Evolutionary conservation across 116 monocot genomes (phyloP).

Genomic region (Iris pallida): DNA sequence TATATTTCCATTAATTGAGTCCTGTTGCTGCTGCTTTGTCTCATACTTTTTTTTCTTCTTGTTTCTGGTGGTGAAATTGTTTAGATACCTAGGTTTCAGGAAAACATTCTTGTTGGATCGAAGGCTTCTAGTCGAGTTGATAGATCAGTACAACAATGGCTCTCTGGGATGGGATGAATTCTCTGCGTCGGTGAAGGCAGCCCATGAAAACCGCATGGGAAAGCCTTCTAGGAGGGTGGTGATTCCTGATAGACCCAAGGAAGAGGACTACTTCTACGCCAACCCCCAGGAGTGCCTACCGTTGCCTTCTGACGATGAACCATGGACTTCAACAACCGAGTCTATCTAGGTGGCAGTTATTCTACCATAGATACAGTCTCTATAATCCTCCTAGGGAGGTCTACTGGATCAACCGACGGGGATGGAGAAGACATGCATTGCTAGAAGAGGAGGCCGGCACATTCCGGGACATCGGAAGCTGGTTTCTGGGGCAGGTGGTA

Average conservation of each 20-base stretch:
- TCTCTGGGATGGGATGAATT: constrained; percentile 69
- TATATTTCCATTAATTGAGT: no score
- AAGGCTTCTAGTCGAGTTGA: constrained; percentile 54
- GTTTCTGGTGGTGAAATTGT: background rate
- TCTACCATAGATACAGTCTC: background rate
- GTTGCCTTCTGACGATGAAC: constrained; percentile 9
- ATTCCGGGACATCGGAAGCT: constrained; percentile 12
- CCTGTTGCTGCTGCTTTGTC: no score
- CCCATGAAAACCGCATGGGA: constrained; percentile 63
- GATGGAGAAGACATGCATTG: background rate
- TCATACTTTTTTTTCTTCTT: background rate
- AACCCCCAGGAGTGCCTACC: constrained; percentile 76
- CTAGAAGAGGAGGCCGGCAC: background rate
- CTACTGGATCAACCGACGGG: background rate
- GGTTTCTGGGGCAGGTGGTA: constrained; percentile 1
- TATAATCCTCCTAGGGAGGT: background rate
- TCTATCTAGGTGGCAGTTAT: background rate
- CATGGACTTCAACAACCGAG: constrained; percentile 6
- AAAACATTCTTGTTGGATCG: constrained; percentile 69
- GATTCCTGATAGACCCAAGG: constrained; percentile 75
- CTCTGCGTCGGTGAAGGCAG: constrained; percentile 44
- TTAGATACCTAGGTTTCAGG: constrained; percentile 61
- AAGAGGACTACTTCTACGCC: constrained; percentile 91
- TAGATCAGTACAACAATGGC: constrained; percentile 58
- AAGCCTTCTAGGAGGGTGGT: constrained; percentile 43